These are phyloP conservation scores for Umbelopsis isabellina DNA, from an alignment of 192 early-diverging fungal genomes.

Conservation along the genomic window DNA sequence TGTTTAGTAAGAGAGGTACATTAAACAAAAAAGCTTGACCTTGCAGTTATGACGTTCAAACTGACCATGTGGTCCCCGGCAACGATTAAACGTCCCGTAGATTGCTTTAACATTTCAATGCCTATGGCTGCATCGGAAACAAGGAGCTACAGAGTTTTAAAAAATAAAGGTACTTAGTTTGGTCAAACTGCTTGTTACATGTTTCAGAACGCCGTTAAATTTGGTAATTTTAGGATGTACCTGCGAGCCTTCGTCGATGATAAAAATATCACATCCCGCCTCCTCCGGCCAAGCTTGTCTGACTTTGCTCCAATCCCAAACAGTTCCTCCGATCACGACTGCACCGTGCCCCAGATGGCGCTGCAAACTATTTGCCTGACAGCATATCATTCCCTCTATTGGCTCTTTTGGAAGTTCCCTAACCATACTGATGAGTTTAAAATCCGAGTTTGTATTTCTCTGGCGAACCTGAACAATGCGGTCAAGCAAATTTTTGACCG, in stretches of 20 bases:
- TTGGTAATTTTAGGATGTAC: slow-evolving; percentile 15
- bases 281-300: slow-evolving; percentile 18
- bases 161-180: neutral
- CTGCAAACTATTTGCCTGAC: slow-evolving; percentile 21
- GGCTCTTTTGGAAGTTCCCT: slow-evolving; percentile 2
- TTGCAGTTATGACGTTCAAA: neutral
- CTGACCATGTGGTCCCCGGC: slow-evolving; percentile 56
- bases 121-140: slow-evolving; percentile 47
- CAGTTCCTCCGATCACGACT: slow-evolving; percentile 42
- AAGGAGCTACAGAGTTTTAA: slow-evolving; percentile 33
- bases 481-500: slow-evolving; percentile 45
- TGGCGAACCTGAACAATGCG: slow-evolving; percentile 39
- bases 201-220: too few relatives aligned
- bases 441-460: slow-evolving; percentile 24
- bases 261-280: slow-evolving; percentile 34
- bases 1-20: neutral
- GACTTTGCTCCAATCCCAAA: slow-evolving; percentile 46
- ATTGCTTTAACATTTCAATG: slow-evolving; percentile 43
- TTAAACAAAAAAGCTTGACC: neutral
- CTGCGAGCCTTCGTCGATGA: slow-evolving; percentile 46
- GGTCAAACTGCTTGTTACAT: neutral
- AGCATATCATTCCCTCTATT: slow-evolving; percentile 8
- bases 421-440: slow-evolving; percentile 39
- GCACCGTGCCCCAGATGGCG: slow-evolving; percentile 15
- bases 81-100: slow-evolving; percentile 44